Evolutionary conservation across 805 yeast species (phyloP).

Genomic region (Wickerhamomyces xylosicus): DNA sequence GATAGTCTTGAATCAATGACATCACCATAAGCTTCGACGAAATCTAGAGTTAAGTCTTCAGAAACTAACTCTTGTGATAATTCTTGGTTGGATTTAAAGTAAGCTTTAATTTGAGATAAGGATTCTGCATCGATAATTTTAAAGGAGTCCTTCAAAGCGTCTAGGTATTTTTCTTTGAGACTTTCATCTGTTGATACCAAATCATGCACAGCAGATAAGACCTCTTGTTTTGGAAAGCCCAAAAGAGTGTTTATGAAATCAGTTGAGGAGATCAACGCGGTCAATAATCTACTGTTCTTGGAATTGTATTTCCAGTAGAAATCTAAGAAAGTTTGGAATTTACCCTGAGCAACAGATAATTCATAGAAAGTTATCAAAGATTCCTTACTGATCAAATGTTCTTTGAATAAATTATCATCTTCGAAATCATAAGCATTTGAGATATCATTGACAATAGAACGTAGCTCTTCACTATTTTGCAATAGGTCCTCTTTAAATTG

Average conservation of each 20-base stretch:
- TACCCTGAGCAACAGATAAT: constrained; percentile 13
- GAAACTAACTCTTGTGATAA: constrained; percentile 1
- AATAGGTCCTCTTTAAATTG: constrained; percentile 17
- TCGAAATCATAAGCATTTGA: constrained; percentile 18
- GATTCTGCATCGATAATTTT: constrained; percentile 1
- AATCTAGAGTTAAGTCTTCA: constrained; percentile 11
- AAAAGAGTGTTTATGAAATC: constrained; percentile 6
- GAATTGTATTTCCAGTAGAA: constrained; percentile 12
- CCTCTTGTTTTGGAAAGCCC: constrained; percentile 2
- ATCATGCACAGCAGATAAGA: not conserved
- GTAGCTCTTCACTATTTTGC: constrained; percentile 12
- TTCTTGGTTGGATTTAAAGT: constrained; percentile 10
- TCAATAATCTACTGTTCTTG: constrained; percentile 6
- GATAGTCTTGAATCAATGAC: constrained; percentile 28
- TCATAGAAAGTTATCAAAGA: constrained; percentile 25
- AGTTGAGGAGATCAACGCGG: constrained; percentile 6
- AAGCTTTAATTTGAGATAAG: constrained; percentile 2
- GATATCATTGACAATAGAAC: constrained; percentile 14
- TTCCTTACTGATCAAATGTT: constrained; percentile 23
- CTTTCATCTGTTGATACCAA: not conserved
- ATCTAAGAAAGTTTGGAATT: constrained; percentile 14
- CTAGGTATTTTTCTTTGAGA: constrained; percentile 4
- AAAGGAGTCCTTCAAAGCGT: constrained; percentile 4
- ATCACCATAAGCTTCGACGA: constrained; percentile 20
- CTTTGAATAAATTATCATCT: constrained; percentile 19